Percentiles rank a stretch among this genome's conserved stretches.
Conservation (phyloP, 192 early-diverging fungal genomes). For the Mortierella alpina region DNA sequence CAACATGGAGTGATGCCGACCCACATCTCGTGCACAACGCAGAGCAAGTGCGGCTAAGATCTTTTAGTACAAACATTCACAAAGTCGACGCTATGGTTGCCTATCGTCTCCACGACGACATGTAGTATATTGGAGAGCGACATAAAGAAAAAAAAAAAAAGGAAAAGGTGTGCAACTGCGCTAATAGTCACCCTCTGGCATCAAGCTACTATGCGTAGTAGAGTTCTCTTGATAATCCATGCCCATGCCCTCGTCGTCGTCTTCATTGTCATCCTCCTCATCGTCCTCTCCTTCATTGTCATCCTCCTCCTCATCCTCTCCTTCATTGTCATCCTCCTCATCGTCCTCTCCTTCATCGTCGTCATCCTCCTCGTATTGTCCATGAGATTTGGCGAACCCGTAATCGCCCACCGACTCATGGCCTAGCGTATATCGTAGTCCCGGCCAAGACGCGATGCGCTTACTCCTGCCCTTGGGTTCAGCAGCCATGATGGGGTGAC, state of each 20-base stretch:
- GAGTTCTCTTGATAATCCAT: too few relatives aligned
- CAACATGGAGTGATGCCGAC: constrained; percentile 87
- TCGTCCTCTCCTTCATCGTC: constrained; percentile 25
- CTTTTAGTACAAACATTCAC: constrained; percentile 87
- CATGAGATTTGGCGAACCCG: neutral
- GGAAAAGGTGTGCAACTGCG: neutral
- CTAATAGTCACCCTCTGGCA: too few relatives aligned
- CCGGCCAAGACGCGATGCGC: constrained; percentile 33
- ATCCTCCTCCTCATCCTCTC: constrained; percentile 15
- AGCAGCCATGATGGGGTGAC: neutral
- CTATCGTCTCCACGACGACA: constrained; percentile 76
- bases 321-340: constrained; percentile 5
- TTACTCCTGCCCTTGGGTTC: constrained; percentile 7
- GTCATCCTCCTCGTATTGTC: constrained; percentile 14
- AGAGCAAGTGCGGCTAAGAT: constrained; percentile 86
- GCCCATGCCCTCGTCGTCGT: neutral
- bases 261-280: neutral
- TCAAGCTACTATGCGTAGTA: too few relatives aligned
- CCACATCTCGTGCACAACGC: constrained; percentile 81
- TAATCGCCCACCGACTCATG: constrained; percentile 32
- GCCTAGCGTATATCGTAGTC: constrained; percentile 31
- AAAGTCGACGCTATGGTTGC: constrained; percentile 89
- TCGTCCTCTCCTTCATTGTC: neutral
- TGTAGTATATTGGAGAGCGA: neutral
- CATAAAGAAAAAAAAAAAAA: neutral